These are phyloP conservation scores for Euphorbia pulcherrima DNA, from an alignment of 345 rosid species.

Conservation along the genomic window DNA sequence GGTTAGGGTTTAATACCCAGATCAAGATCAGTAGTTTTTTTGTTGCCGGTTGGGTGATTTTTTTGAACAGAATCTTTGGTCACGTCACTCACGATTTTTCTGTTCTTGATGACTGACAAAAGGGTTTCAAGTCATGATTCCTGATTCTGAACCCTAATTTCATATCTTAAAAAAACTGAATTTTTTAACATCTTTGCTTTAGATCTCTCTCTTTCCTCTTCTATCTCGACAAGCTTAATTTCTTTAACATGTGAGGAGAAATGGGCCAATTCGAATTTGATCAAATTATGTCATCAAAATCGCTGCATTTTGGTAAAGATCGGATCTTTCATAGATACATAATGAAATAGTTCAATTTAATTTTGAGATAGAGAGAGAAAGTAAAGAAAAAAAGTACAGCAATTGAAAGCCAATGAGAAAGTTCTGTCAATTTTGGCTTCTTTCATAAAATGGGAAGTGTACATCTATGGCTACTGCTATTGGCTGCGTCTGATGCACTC, in stretches of 20 bases:
- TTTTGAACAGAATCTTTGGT: conserved; percentile 64
- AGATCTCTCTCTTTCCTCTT: conserved; percentile 32
- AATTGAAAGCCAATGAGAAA: conserved; percentile 42
- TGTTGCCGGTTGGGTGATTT: conserved; percentile 20
- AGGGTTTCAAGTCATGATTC: conserved; percentile 47
- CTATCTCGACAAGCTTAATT: conserved; percentile 20
- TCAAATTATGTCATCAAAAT: conserved; percentile 22
- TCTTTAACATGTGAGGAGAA: conserved; percentile 5
- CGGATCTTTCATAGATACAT: conserved; percentile 54
- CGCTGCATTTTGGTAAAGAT: conserved; percentile 32
- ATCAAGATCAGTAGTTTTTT: conserved; percentile 23
- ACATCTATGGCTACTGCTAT: conserved; percentile 32
- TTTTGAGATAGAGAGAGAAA: neutral
- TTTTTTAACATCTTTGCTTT: neutral
- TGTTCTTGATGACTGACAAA: conserved; percentile 59
- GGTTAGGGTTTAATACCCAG: conserved; percentile 41
- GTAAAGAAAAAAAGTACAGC: conserved; percentile 31
- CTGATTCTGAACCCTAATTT: conserved; percentile 26
- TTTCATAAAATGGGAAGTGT: conserved; percentile 28
- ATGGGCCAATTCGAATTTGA: conserved; percentile 14
- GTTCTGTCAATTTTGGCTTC: conserved; percentile 37
- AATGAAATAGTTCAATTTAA: too few relatives aligned
- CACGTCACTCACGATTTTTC: conserved; percentile 63
- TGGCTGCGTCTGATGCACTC: conserved; percentile 54
- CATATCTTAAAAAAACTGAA: neutral